A percentile compares a stretch with the other conserved stretches of the same genome.
phyloP scores from a whole-genome alignment of 768 basidiomycete genomes.

The Crassisporium funariophilum region DNA sequence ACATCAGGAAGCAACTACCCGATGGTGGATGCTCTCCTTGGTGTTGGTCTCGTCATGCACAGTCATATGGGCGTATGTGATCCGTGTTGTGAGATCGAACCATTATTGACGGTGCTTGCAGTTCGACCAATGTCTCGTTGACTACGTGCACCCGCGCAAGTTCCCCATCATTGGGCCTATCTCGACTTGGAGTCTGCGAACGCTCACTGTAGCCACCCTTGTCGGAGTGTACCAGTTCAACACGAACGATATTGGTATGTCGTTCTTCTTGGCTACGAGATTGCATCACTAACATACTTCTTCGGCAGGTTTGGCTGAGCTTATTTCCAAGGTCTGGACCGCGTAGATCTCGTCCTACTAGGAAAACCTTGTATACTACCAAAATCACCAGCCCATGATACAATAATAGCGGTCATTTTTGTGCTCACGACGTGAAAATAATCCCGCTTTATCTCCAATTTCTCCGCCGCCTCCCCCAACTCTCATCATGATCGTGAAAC shows the following conservation, averaged over 20 bases:
- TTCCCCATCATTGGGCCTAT: conserved; percentile 80
- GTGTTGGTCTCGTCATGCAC: conserved; percentile 87
- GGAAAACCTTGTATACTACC: not conserved
- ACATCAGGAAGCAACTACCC: conserved; percentile 78
- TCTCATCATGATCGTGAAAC: too few species aligned
- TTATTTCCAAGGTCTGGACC: conserved; percentile 81
- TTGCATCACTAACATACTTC: not conserved
- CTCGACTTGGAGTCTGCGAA: conserved; percentile 74
- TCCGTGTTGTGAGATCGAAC: not conserved
- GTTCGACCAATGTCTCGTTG: conserved; percentile 79
- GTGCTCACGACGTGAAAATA: too few species aligned
- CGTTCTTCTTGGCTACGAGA: not conserved
- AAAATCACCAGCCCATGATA: not conserved
- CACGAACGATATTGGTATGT: conserved; percentile 95
- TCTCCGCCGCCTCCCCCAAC: too few species aligned
- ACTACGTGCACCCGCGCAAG: conserved; percentile 94
- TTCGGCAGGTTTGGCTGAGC: conserved; percentile 75
- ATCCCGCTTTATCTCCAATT: too few species aligned
- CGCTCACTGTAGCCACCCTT: conserved; percentile 77
- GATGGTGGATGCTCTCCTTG: conserved; percentile 87
- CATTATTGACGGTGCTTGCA: conserved; percentile 26
- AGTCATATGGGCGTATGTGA: conserved; percentile 88
- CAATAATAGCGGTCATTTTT: too few species aligned
- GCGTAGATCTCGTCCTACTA: conserved; percentile 46
- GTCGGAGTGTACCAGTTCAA: conserved; percentile 98